These are phyloP conservation scores for Favolaschia claudopus DNA, from an alignment of 768 basidiomycete species.

Conservation along the genomic window DNA sequence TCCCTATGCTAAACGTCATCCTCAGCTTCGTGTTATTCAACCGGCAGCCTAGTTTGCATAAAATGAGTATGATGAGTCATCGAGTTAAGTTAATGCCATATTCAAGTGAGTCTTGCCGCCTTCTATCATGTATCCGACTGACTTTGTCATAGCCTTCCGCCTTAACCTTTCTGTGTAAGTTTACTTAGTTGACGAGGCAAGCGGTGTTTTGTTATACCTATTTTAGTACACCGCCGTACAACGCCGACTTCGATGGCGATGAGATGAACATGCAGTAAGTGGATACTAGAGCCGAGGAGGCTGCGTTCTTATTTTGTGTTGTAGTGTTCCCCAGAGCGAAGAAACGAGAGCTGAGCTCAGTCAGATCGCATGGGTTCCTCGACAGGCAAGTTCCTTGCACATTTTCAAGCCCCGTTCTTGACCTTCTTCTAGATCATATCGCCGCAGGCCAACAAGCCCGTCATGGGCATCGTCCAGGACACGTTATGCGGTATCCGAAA, in stretches of 20 bases:
- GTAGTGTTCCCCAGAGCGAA: conserved; percentile 95
- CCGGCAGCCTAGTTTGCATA: conserved; percentile 97
- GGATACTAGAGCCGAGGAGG: not conserved
- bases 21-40: conserved; percentile 91
- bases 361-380: conserved; percentile 98
- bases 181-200: conserved; percentile 22
- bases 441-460: conserved; percentile 98
- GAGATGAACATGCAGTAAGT: conserved; percentile 99
- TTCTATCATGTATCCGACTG: not conserved
- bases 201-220: conserved; percentile 36
- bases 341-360: conserved; percentile 98
- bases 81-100: conserved; percentile 97
- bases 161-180: conserved; percentile 96
- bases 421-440: conserved; percentile 82
- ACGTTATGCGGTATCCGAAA: conserved; percentile 98
- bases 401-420: not conserved
- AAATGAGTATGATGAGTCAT: conserved; percentile 99
- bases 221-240: conserved; percentile 91
- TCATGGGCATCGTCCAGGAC: conserved; percentile 99
- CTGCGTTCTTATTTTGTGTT: conserved; percentile 17
- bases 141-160: conserved; percentile 79
- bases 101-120: conserved; percentile 73
- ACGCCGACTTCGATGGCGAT: conserved; percentile 99
- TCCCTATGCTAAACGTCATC: not conserved
- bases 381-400: conserved; percentile 64